A percentile compares a stretch with the other conserved stretches of the same genome.
Conservation (phyloP, 179 eudicot genomes). For the Beta lomatogona region DNA sequence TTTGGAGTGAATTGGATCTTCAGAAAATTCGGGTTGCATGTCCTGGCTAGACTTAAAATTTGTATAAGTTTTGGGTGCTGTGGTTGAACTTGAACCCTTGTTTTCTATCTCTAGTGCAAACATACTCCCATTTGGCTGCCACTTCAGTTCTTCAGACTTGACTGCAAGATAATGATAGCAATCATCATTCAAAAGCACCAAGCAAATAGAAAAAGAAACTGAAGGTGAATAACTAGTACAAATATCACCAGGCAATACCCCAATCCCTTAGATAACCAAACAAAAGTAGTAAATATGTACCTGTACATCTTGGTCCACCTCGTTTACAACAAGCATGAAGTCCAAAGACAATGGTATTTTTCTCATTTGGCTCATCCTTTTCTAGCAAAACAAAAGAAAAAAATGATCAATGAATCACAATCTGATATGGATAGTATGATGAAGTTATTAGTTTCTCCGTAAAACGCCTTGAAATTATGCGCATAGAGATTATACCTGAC, state of each 20-base stretch:
- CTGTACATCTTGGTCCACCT: slow-evolving; percentile 54
- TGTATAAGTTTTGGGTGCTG: slow-evolving; percentile 72
- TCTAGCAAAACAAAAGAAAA: slow-evolving; percentile 41
- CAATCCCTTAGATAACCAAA: neutral
- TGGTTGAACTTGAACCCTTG: slow-evolving; percentile 42
- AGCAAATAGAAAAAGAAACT: slow-evolving; percentile 2
- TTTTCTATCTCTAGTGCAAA: slow-evolving; percentile 51
- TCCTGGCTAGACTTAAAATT: slow-evolving; percentile 81
- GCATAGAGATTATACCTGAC: slow-evolving; percentile 59
- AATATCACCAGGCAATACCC: neutral
- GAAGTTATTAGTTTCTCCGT: neutral
- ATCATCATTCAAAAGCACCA: slow-evolving; percentile 17
- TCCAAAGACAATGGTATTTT: slow-evolving; percentile 89
- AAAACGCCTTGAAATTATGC: neutral
- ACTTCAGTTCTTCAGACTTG: slow-evolving; percentile 65
- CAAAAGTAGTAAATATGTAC: slow-evolving; percentile 35
- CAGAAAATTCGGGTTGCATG: slow-evolving; percentile 56
- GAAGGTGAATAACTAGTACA: neutral
- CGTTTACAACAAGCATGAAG: slow-evolving; percentile 62
- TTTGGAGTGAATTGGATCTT: slow-evolving; percentile 59
- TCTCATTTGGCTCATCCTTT: slow-evolving; percentile 87
- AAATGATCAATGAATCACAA: slow-evolving; percentile 12
- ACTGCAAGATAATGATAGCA: slow-evolving; percentile 44
- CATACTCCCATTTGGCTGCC: slow-evolving; percentile 87
- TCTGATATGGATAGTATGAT: neutral